These are phyloP conservation scores for Peniophora sp. DNA, from an alignment of 1,284 basidiomycete species.

Conservation along the genomic window DNA sequence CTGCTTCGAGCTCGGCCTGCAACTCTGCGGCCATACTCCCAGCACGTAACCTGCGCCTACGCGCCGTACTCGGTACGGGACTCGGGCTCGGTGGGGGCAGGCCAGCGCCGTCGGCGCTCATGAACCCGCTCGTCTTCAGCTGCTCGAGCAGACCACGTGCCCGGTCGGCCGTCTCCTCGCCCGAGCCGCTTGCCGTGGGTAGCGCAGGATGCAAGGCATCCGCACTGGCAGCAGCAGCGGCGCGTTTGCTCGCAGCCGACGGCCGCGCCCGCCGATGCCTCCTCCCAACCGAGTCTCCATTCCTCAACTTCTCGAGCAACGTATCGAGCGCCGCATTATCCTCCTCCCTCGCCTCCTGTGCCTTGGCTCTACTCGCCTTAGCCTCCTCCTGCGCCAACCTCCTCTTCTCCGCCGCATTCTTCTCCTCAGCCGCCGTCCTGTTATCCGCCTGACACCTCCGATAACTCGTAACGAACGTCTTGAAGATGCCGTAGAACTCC, in stretches of 20 bases:
- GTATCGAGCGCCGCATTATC: conserved; percentile 64
- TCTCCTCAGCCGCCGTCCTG: conserved; percentile 58
- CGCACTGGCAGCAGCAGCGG: neutral
- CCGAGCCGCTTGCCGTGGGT: conserved; percentile 33
- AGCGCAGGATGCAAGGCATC: conserved; percentile 16
- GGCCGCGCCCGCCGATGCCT: conserved; percentile 48
- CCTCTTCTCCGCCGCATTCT: conserved; percentile 54
- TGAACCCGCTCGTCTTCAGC: conserved; percentile 55
- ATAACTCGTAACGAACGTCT: conserved; percentile 90
- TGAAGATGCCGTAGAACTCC: conserved; percentile 93
- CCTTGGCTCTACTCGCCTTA: conserved; percentile 48
- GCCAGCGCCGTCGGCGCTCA: conserved; percentile 9
- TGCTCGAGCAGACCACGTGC: conserved; percentile 70
- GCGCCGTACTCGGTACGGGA: conserved; percentile 15
- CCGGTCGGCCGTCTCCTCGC: conserved; percentile 45
- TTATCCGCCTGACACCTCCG: conserved; percentile 87
- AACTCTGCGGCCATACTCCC: conserved; percentile 10
- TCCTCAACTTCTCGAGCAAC: conserved; percentile 65
- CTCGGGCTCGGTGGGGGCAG: conserved; percentile 26
- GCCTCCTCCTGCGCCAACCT: conserved; percentile 56
- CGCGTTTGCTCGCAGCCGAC: conserved; percentile 20
- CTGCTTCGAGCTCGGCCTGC: conserved; percentile 12
- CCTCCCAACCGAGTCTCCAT: conserved; percentile 55
- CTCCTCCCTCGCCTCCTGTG: conserved; percentile 42
- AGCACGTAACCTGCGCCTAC: conserved; percentile 14